Evolutionary conservation across 2,329 filamentous ascomycete genomes (phyloP), one percentile per base, ranked within the genome.

Genomic region (Pseudocercospora ulei): DNA sequence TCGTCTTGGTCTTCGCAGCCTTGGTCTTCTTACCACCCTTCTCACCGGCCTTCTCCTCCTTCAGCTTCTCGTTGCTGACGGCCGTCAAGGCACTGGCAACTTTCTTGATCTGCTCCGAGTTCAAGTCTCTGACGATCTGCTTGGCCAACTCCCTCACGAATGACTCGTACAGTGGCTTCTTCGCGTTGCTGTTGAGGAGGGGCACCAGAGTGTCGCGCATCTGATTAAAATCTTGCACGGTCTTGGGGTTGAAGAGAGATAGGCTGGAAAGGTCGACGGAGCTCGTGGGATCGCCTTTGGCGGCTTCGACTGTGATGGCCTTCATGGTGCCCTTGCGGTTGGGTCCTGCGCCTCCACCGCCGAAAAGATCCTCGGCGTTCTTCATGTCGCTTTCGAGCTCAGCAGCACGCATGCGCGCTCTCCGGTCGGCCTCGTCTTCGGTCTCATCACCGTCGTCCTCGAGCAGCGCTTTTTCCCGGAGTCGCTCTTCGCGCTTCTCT

Each of bases 21-120:
- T 96, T 96, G 54, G 72, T 78, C 77, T 96, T 98, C 82, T 96
- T 98, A 56, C 80, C 83, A 38, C 83, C 79, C 72, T 94, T 95
- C 50, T 94, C 85, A 3, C 83, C 76, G 3, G 80, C 78, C 73
- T 96, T 95, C 73, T 98, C 90, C 64, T 95, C 87, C 70, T 86
- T 92, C 80, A 96, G 80, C 73, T 93, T 95, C 75, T 96, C 90
- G 62, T 98, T 98, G 60, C 84, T 75, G 40, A 94, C 72, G 3
- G 86, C 80, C n/a, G 87, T 94, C 56, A 98, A 66, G 3, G 75
- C 73, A 62, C 82, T 92, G 7, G 85, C 76, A 50, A 94, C 76
- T 72, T 96, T 96, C 75, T 96, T 95, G 66, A 96, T 87, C 67
- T 96, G 86, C 41, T 90, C 80, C 60, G 84, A 93, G 8, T 82